phyloP scores from a whole-genome alignment of 805 yeast genomes.

The Lipomyces starkeyi region DNA sequence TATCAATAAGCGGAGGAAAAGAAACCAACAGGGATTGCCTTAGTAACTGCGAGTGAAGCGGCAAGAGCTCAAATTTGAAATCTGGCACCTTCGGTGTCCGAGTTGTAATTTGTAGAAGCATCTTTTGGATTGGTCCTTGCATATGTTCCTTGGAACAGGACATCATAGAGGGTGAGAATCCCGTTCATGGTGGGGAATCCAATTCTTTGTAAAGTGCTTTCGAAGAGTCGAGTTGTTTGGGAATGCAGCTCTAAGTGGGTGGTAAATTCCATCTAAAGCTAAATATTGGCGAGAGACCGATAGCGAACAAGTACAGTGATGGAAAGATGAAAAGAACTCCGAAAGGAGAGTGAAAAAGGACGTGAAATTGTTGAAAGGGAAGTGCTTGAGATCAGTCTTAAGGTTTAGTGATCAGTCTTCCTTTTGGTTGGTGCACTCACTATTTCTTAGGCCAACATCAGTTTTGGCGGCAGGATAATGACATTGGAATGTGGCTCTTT shows the following conservation, averaged over 20 bases:
- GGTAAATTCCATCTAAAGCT: slow-evolving; percentile 54
- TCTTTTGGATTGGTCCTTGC: slow-evolving; percentile 46
- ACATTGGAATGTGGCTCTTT: no score
- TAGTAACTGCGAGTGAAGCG: slow-evolving; percentile 54
- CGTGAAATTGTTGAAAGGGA: slow-evolving; percentile 56
- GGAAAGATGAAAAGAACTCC: slow-evolving; percentile 55
- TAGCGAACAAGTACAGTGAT: slow-evolving; percentile 56
- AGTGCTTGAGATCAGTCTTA: slow-evolving; percentile 53
- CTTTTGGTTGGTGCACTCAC: slow-evolving; percentile 47
- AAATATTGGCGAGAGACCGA: slow-evolving; percentile 56
- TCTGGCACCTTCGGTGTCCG: slow-evolving; percentile 48
- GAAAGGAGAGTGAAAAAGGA: slow-evolving; percentile 55
- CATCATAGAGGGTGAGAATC: slow-evolving; percentile 54
- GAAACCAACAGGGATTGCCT: slow-evolving; percentile 56
- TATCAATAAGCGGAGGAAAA: slow-evolving; percentile 56
- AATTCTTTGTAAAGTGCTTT: slow-evolving; percentile 47
- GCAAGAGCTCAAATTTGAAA: slow-evolving; percentile 53
- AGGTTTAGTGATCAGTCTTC: slow-evolving; percentile 51
- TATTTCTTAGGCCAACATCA: no score
- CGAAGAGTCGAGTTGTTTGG: slow-evolving; percentile 51
- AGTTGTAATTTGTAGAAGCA: slow-evolving; percentile 52
- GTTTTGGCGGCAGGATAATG: no score
- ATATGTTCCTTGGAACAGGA: slow-evolving; percentile 51
- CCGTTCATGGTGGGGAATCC: slow-evolving; percentile 48
- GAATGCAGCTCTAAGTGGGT: slow-evolving; percentile 53